Evolutionary conservation across 208 protist species (phyloP), one percentile per base, ranked within the genome.

Genomic region (Porcisia deanei): DNA sequence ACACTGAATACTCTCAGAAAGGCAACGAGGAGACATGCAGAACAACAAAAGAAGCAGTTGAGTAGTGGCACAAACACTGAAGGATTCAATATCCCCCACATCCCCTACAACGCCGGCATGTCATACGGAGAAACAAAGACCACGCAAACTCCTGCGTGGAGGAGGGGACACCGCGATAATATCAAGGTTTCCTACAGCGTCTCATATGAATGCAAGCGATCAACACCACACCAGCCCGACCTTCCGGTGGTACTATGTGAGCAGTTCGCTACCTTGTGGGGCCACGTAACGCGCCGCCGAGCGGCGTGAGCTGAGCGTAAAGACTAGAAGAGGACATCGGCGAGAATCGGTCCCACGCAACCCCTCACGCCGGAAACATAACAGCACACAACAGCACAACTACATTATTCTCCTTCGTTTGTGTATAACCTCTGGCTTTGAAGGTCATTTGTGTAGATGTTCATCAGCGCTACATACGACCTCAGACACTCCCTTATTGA

Each of bases 381-480:
- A 25, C 18, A 65, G 68, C 59, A 52, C 43, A 59, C 37, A 63
- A 16, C 37, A 45, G 16, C 41, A 43, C 39, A 12, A 30, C 63
- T 3, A 18, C 22, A 5, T 52, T 47, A 47, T 67, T 65, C 20
- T 65, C 20, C 8, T 39, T 63, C 14, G 1, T 25, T 67, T 67
- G 63, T 43, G 10, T 34, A 30, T 9, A 67, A 37, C 6, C 22
- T 67, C 41, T 67, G 9, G 47, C 10, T 43, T 30, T 49, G 22
- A 49, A 22, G n/a, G 41, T 67, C 18, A 71, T 57, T 30, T 71
- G 25, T 54, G 49, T 57, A 71, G 41, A 67, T 67, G 41, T 34
- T 47, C 16, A 22, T 67, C 63, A 7, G n/a, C 25, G 47, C 47
- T 58, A 39, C 66, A 43, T 57, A 43, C 30, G n/a, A 45, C 43